Percentiles rank a stretch among this genome's conserved stretches.
These are phyloP conservation scores for Geotrichum macrosporum DNA, from an alignment of 1,139 yeast genomes.

Conservation along the genomic window DNA sequence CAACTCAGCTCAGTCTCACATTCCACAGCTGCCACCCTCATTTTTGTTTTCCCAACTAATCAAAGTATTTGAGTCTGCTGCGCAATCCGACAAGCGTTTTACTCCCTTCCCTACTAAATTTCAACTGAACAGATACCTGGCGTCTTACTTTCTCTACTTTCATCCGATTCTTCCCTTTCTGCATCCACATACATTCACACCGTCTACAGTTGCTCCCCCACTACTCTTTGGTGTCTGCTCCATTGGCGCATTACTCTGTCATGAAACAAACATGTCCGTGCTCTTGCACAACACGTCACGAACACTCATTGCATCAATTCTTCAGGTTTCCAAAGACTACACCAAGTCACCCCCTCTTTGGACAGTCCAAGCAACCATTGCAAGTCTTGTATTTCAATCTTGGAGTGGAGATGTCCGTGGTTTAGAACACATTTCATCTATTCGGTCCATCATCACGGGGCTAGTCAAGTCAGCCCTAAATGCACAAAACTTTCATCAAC, in stretches of 20 bases:
- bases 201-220: constrained; percentile 33
- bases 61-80: constrained; percentile 25
- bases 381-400: constrained; percentile 33
- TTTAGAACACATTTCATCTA: constrained; percentile 32
- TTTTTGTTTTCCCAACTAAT: constrained; percentile 25
- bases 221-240: constrained; percentile 37
- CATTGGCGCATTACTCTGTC: constrained; percentile 37
- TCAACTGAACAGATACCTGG: constrained; percentile 34
- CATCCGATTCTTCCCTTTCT: constrained; percentile 39
- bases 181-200: constrained; percentile 37
- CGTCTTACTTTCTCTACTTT: constrained; percentile 36
- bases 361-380: constrained; percentile 35
- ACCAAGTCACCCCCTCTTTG: constrained; percentile 28
- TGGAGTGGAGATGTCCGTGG: constrained; percentile 37
- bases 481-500: constrained; percentile 5
- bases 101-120: constrained; percentile 26
- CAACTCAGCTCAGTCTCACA: constrained; percentile 11
- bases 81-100: constrained; percentile 17
- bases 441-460: constrained; percentile 29
- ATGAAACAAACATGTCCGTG: constrained; percentile 33
- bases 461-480: constrained; percentile 24
- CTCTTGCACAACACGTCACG: constrained; percentile 31
- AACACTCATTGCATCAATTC: constrained; percentile 24
- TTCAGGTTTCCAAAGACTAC: neutral
- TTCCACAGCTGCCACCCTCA: constrained; percentile 29